These are phyloP conservation scores for Verticillium alfalfae DNA, from an alignment of 2,329 filamentous ascomycete genomes.

Conservation along the genomic window DNA sequence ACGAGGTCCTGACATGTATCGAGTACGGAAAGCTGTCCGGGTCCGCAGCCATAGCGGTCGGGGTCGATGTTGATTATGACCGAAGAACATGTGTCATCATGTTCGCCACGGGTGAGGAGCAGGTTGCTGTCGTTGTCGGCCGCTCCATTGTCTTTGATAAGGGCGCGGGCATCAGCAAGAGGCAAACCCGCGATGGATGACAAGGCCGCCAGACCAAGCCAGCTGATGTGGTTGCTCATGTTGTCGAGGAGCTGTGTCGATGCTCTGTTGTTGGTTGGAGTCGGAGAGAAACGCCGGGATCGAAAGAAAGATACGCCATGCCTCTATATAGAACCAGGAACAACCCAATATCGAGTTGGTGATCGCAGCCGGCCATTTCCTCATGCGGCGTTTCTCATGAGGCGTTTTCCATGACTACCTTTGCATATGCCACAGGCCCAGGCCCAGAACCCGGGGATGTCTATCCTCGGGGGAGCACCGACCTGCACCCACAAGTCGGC, in stretches of 20 bases:
- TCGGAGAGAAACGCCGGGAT: background rate
- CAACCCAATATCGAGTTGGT: background rate
- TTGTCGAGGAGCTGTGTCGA: background rate
- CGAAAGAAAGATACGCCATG: background rate
- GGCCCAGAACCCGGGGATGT: background rate
- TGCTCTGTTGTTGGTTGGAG: background rate
- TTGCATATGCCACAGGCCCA: background rate
- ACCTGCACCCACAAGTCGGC: background rate
- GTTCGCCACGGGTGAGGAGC: background rate
- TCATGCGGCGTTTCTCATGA: background rate
- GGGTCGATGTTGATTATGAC: constrained; percentile 1
- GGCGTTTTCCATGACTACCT: background rate
- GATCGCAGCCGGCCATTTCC: background rate
- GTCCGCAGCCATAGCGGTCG: background rate
- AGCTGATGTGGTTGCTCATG: background rate
- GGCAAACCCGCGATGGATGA: background rate
- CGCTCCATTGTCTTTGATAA: background rate
- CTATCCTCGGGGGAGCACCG: background rate
- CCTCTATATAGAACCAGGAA: background rate
- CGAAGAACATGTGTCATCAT: background rate
- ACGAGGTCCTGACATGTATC: background rate
- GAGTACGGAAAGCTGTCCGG: background rate
- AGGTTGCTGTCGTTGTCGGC: background rate
- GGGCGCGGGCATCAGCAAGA: background rate
- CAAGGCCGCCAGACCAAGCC: background rate